phyloP scores from a whole-genome alignment of 1,284 basidiomycete species.

The Papiliotrema flavescens region DNA sequence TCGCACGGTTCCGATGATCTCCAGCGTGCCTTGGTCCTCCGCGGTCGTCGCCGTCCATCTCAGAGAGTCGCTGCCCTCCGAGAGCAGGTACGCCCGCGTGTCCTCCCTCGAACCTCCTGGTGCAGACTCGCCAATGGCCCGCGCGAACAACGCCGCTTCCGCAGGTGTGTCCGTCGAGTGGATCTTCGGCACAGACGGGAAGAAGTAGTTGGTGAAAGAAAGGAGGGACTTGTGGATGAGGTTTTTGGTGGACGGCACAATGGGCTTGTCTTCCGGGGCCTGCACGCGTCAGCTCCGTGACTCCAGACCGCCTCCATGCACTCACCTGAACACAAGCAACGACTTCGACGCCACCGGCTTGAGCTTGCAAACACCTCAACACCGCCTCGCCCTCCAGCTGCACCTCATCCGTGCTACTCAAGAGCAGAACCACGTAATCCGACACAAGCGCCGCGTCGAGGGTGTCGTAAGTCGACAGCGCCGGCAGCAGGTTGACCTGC shows the following conservation, averaged over 20 bases:
- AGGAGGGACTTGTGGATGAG: slow-evolving; percentile 77
- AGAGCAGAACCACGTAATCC: slow-evolving; percentile 83
- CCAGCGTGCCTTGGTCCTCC: slow-evolving; percentile 54
- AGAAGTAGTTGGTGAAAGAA: slow-evolving; percentile 93
- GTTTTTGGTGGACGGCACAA: slow-evolving; percentile 57
- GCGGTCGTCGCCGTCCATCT: slow-evolving; percentile 55
- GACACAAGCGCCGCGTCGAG: slow-evolving; percentile 84
- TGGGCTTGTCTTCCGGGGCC: slow-evolving; percentile 39
- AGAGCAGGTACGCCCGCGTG: slow-evolving; percentile 72
- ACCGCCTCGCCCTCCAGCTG: slow-evolving; percentile 82
- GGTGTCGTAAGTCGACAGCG: slow-evolving; percentile 68
- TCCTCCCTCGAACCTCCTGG: slow-evolving; percentile 62
- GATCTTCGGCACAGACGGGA: slow-evolving; percentile 68
- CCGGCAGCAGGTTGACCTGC: slow-evolving; percentile 75
- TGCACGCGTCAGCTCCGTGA: slow-evolving; percentile 5
- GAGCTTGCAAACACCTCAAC: slow-evolving; percentile 78
- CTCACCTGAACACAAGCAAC: slow-evolving; percentile 57
- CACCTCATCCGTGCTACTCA: slow-evolving; percentile 80
- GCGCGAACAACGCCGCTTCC: slow-evolving; percentile 66
- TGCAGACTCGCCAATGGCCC: slow-evolving; percentile 73
- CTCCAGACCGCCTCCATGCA: neutral
- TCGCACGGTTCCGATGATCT: slow-evolving; percentile 78
- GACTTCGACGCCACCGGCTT: slow-evolving; percentile 60
- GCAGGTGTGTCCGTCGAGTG: slow-evolving; percentile 53
- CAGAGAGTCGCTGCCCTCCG: slow-evolving; percentile 57